These are phyloP conservation scores for Hypomyces rosellus DNA, from an alignment of 2,329 filamentous ascomycete genomes.

Conservation along the genomic window DNA sequence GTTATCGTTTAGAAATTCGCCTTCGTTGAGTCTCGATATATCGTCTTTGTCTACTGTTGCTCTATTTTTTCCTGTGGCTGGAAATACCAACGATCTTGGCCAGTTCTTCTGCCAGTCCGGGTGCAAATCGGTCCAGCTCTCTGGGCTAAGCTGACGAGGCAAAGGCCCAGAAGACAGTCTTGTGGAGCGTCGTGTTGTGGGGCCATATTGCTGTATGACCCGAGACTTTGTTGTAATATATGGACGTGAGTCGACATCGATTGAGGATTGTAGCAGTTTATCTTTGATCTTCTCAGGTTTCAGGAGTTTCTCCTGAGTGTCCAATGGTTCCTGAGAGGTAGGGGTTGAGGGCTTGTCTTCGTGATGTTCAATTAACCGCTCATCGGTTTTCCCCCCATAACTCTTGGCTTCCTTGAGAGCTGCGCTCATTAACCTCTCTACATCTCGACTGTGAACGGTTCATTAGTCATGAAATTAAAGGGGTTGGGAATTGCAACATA, in stretches of 20 bases:
- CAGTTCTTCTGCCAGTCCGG: conserved; percentile 47
- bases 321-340: neutral
- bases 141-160: conserved; percentile 13
- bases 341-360: neutral
- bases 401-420: conserved; percentile 6
- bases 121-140: conserved; percentile 46
- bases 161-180: conserved; percentile 14
- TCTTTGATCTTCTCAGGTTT: conserved; percentile 21
- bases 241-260: neutral
- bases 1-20: conserved; percentile 87
- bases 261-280: conserved; percentile 15
- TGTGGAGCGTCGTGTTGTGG: conserved; percentile 21
- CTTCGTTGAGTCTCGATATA: conserved; percentile 71
- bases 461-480: neutral
- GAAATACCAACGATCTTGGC: conserved; percentile 57
- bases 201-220: conserved; percentile 1
- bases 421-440: conserved; percentile 1
- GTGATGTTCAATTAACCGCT: neutral
- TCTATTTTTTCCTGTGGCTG: conserved; percentile 49
- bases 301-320: neutral
- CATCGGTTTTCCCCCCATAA: neutral
- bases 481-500: too few relatives aligned
- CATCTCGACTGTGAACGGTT: neutral
- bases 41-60: conserved; percentile 66
- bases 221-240: neutral